A percentile compares a stretch with the other conserved stretches of the same genome.
phyloP scores from a whole-genome alignment of 345 rosid genomes.

The Eutrema heterophyllum region DNA sequence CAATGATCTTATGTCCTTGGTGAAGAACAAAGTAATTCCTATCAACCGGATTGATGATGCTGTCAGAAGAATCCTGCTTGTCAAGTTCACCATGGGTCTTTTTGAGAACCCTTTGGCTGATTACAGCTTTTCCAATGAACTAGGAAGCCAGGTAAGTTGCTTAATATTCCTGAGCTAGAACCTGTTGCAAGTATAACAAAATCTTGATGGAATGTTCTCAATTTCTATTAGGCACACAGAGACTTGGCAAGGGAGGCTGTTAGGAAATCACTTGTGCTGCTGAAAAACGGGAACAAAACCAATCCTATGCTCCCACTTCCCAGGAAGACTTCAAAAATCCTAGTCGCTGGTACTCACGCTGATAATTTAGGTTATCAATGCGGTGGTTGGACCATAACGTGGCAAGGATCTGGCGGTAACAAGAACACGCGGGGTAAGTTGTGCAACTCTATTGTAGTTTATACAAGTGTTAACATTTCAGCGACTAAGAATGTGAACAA shows the following conservation, averaged over 20 bases:
- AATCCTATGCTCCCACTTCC: conserved; percentile 78
- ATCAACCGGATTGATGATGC: conserved; percentile 92
- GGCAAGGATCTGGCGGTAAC: conserved; percentile 88
- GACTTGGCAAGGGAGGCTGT: conserved; percentile 96
- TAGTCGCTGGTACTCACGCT: conserved; percentile 89
- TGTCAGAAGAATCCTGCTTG: conserved; percentile 67
- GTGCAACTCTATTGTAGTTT: neutral
- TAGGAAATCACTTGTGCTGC: conserved; percentile 87
- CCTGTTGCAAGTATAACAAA: neutral
- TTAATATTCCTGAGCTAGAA: neutral
- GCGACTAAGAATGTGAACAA: neutral
- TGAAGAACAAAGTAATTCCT: conserved; percentile 53
- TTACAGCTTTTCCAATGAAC: conserved; percentile 59
- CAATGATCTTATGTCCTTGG: conserved; percentile 57
- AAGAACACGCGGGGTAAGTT: conserved; percentile 58
- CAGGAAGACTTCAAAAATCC: conserved; percentile 65
- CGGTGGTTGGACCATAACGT: conserved; percentile 94
- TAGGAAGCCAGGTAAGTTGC: conserved; percentile 74
- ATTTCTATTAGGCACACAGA: conserved; percentile 61
- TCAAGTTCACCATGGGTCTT: conserved; percentile 85
- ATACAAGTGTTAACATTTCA: neutral
- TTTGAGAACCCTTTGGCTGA: conserved; percentile 94
- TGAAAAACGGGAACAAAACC: conserved; percentile 71
- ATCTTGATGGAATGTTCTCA: conserved; percentile 15
- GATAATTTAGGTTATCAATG: conserved; percentile 94